Percentiles rank a stretch among this genome's conserved stretches.
Conservation (phyloP, 495 filamentous ascomycete species). For the Penicillium diatomitis region DNA sequence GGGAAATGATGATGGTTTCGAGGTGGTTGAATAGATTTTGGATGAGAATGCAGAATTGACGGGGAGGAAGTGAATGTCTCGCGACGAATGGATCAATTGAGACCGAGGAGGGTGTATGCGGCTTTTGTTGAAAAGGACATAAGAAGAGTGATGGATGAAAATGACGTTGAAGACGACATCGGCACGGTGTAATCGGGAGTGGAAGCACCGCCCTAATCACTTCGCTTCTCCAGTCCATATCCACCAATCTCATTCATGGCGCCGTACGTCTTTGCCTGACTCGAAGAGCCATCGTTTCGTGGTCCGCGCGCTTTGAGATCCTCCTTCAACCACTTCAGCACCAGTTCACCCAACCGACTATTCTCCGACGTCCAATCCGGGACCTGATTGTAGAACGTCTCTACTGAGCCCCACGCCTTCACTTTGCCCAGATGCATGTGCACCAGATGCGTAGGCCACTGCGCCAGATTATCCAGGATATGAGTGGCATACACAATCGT, state of each 20-base stretch:
- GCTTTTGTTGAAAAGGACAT: too few relatives aligned
- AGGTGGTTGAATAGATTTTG: too few relatives aligned
- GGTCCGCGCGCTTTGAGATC: constrained; percentile 78
- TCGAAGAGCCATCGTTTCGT: constrained; percentile 47
- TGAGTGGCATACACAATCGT: constrained; percentile 98
- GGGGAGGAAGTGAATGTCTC: too few relatives aligned
- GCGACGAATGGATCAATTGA: too few relatives aligned
- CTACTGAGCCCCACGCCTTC: constrained; percentile 70
- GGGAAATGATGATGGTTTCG: too few relatives aligned
- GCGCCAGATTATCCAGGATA: constrained; percentile 84
- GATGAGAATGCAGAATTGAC: too few relatives aligned
- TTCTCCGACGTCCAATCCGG: constrained; percentile 46
- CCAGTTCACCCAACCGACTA: constrained; percentile 71
- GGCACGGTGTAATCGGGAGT: too few relatives aligned
- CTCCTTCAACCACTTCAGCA: constrained; percentile 75
- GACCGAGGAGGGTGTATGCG: too few relatives aligned
- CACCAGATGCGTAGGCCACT: constrained; percentile 91
- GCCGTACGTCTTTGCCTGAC: constrained; percentile 64
- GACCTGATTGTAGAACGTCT: constrained; percentile 39
- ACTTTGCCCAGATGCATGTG: constrained; percentile 86
- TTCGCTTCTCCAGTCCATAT: constrained; percentile 64
- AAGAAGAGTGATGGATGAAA: background rate
- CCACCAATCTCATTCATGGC: constrained; percentile 61
- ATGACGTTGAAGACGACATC: too few relatives aligned
- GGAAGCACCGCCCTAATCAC: constrained; percentile 12